These are phyloP conservation scores for Ciborinia camelliae DNA, from an alignment of 2,329 filamentous ascomycete genomes.

Conservation along the genomic window DNA sequence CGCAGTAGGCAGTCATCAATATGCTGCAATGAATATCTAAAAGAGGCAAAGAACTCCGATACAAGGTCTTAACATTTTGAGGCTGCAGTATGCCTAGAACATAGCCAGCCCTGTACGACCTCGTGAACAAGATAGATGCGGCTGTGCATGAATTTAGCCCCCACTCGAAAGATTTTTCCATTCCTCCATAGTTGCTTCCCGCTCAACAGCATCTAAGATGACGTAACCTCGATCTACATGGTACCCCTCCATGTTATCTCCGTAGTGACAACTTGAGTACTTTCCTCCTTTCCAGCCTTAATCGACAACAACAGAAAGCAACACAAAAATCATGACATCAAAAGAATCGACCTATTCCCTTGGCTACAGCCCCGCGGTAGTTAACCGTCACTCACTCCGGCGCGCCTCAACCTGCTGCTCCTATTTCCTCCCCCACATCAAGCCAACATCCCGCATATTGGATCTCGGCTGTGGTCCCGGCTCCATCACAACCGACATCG, in stretches of 20 bases:
- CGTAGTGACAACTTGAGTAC: not conserved
- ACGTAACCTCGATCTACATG: not conserved
- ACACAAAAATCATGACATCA: not conserved
- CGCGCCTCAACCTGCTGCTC: constrained; percentile 14
- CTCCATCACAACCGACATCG: constrained; percentile 8
- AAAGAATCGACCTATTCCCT: constrained; percentile 5
- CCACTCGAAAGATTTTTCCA: too few species aligned
- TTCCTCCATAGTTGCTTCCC: not conserved
- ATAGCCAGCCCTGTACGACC: not conserved
- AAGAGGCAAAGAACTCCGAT: not conserved
- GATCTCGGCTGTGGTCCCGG: constrained; percentile 20
- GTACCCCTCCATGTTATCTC: constrained; percentile 6
- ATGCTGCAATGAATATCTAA: not conserved
- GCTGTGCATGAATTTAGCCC: not conserved
- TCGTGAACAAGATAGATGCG: not conserved
- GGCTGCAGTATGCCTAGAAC: not conserved
- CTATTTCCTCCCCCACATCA: constrained; percentile 15
- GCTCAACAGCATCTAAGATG: not conserved
- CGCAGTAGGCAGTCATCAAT: not conserved
- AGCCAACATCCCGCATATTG: not conserved
- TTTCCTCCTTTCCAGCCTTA: not conserved
- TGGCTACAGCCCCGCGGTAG: constrained; percentile 3
- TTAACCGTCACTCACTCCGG: constrained; percentile 11
- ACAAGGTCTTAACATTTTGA: too few species aligned
- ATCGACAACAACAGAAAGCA: not conserved